Conservation (phyloP, 176 grass and related monocot genomes). For the Aechmea fasciata region DNA sequence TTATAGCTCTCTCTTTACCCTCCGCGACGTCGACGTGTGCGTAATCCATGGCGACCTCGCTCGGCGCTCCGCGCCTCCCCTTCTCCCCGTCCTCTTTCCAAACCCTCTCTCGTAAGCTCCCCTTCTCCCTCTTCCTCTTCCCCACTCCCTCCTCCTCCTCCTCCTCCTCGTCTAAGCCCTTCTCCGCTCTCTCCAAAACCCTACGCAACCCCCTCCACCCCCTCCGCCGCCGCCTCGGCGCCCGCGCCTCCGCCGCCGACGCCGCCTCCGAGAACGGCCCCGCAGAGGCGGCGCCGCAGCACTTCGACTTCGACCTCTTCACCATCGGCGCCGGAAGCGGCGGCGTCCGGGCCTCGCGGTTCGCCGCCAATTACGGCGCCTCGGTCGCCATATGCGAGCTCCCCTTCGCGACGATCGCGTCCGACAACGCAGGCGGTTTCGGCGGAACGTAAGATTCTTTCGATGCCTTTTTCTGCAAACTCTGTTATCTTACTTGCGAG, state of each 20-base stretch:
- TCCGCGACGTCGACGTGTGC: not conserved
- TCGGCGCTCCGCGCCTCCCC: slow-evolving; percentile 39
- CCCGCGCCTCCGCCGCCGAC: slow-evolving; percentile 9
- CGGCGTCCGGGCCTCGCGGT: slow-evolving; percentile 80
- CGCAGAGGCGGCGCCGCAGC: slow-evolving; percentile 10
- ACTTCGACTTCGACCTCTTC: slow-evolving; percentile 84
- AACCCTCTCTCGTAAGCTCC: slow-evolving; percentile 33
- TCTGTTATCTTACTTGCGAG: too few species aligned
- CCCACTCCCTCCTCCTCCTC: slow-evolving; percentile 11
- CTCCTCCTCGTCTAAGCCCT: not conserved
- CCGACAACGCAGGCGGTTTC: slow-evolving; percentile 50
- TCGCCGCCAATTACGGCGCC: slow-evolving; percentile 62
- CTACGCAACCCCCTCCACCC: slow-evolving; percentile 15
- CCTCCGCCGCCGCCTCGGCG: slow-evolving; percentile 16
- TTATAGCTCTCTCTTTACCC: not conserved
- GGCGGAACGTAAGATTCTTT: slow-evolving; percentile 72
- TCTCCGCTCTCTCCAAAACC: slow-evolving; percentile 19
- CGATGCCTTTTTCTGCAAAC: not conserved
- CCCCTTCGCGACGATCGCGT: slow-evolving; percentile 72
- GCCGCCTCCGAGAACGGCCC: slow-evolving; percentile 24
- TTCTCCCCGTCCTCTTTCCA: slow-evolving; percentile 44
- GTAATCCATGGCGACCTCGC: slow-evolving; percentile 27
- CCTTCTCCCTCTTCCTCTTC: slow-evolving; percentile 19
- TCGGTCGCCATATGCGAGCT: slow-evolving; percentile 84
- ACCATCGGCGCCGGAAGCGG: slow-evolving; percentile 91